Evolutionary conservation across 352 stramenopile genomes (phyloP).

Genomic region (Pythium monospermum): DNA sequence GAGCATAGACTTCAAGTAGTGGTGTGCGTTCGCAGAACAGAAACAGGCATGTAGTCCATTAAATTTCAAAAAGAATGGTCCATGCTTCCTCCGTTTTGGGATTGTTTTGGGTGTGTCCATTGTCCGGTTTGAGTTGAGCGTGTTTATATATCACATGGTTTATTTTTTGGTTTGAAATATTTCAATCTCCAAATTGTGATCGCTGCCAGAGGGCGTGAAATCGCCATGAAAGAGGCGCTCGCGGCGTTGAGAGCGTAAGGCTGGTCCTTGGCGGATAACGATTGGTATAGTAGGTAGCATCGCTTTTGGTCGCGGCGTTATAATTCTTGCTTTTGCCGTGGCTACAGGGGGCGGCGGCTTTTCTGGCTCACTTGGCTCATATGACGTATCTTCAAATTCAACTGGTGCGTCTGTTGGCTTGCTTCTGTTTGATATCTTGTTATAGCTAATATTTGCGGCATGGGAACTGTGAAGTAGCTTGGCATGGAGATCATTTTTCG

Average conservation of each 20-base stretch:
- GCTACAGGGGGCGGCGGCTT: too few species aligned
- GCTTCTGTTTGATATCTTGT: slow-evolving; percentile 13
- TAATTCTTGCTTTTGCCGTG: too few species aligned
- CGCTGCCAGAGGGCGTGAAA: slow-evolving; percentile 14
- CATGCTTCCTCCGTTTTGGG: slow-evolving; percentile 5
- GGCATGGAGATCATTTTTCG: slow-evolving; percentile 11
- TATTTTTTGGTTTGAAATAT: slow-evolving; percentile 17
- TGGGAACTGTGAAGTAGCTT: slow-evolving; percentile 14
- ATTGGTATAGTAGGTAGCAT: too few species aligned
- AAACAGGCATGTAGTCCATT: slow-evolving; percentile 13
- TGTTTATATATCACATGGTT: slow-evolving; percentile 4
- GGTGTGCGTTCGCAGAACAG: not conserved
- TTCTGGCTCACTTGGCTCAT: too few species aligned
- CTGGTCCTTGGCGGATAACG: not conserved
- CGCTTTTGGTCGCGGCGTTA: too few species aligned
- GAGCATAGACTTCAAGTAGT: slow-evolving; percentile 13
- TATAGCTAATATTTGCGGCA: slow-evolving; percentile 14
- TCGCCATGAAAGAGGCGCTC: slow-evolving; percentile 17
- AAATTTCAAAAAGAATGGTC: slow-evolving; percentile 15
- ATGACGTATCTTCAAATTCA: slow-evolving; percentile 3
- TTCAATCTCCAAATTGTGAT: slow-evolving; percentile 15
- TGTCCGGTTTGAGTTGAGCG: slow-evolving; percentile 3
- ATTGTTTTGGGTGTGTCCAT: slow-evolving; percentile 4
- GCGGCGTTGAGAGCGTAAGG: not conserved
- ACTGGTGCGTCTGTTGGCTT: not conserved